Evolutionary conservation across 1,284 basidiomycete species (phyloP).

Genomic region (Anthracocystis panici-leucophaei): DNA sequence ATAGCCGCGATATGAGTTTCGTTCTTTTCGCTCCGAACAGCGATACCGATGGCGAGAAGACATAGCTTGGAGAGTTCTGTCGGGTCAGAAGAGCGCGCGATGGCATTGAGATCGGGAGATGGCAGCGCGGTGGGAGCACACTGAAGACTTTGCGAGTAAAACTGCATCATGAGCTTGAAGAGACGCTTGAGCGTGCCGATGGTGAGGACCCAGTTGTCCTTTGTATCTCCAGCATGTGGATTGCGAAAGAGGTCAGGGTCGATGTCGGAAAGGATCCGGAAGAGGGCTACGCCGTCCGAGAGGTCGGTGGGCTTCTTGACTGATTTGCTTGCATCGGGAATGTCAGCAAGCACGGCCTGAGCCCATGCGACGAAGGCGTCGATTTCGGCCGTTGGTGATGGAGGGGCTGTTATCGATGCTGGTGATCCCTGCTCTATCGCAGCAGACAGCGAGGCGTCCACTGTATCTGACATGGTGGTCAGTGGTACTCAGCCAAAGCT

Average conservation of each 20-base stretch:
- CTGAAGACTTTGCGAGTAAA: conserved; percentile 69
- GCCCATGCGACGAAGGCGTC: conserved; percentile 52
- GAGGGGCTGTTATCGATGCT: neutral
- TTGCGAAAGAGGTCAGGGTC: conserved; percentile 80
- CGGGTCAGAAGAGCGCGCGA: conserved; percentile 80
- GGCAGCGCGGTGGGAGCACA: conserved; percentile 39
- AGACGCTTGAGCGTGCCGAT: conserved; percentile 84
- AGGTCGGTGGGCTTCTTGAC: conserved; percentile 43
- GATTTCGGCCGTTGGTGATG: conserved; percentile 34
- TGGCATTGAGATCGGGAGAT: conserved; percentile 69
- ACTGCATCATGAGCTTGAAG: conserved; percentile 87
- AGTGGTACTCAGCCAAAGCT: too few species aligned
- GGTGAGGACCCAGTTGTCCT: conserved; percentile 90
- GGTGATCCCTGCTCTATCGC: conserved; percentile 8
- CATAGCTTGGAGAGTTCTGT: conserved; percentile 81
- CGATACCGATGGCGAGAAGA: conserved; percentile 88
- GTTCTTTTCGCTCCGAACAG: conserved; percentile 82
- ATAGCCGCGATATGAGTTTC: conserved; percentile 85
- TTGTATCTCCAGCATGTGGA: conserved; percentile 53
- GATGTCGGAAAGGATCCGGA: conserved; percentile 58
- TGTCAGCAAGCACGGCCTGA: conserved; percentile 39
- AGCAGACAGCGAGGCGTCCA: neutral
- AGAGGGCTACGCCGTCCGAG: conserved; percentile 58
- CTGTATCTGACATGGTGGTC: conserved; percentile 22
- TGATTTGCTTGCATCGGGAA: conserved; percentile 13